phyloP scores from a whole-genome alignment of 139 green algal genomes.

The Nannochloris sp. region DNA sequence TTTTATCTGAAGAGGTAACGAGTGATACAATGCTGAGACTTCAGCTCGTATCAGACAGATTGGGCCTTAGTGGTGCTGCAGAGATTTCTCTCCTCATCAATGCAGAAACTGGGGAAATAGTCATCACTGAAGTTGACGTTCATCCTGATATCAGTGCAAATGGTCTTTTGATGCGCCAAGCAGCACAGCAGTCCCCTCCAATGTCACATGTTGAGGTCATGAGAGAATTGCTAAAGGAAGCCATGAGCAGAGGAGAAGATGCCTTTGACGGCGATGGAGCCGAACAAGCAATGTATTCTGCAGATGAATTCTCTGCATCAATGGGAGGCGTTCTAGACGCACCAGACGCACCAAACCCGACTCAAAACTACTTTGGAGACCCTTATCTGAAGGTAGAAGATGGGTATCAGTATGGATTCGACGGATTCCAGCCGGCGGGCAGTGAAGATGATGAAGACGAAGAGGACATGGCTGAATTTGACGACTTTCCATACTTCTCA shows the following conservation, averaged over 20 bases:
- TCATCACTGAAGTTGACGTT: slow-evolving; percentile 49
- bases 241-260: slow-evolving; percentile 9
- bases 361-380: slow-evolving; percentile 2
- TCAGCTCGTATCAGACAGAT: slow-evolving; percentile 32
- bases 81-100: slow-evolving; percentile 55
- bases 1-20: not conserved
- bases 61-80: slow-evolving; percentile 56
- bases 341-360: not conserved
- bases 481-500: not conserved
- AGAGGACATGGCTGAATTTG: not conserved
- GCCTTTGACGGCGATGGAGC: not conserved
- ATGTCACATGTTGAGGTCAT: slow-evolving; percentile 6
- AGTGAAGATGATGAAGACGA: not conserved
- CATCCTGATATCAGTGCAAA: slow-evolving; percentile 18
- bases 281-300: not conserved
- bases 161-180: slow-evolving; percentile 7
- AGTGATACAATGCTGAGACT: slow-evolving; percentile 16
- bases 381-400: slow-evolving; percentile 2
- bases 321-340: slow-evolving; percentile 1
- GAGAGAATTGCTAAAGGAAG: slow-evolving; percentile 5
- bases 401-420: slow-evolving; percentile 3
- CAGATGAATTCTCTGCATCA: slow-evolving; percentile 2
- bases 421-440: not conserved
- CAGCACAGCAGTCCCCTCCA: not conserved
- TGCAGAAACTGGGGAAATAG: slow-evolving; percentile 49